Base-by-base conservation (phyloP, 2,329 filamentous ascomycete species). In the Dactylellina parvicollis region DNA sequence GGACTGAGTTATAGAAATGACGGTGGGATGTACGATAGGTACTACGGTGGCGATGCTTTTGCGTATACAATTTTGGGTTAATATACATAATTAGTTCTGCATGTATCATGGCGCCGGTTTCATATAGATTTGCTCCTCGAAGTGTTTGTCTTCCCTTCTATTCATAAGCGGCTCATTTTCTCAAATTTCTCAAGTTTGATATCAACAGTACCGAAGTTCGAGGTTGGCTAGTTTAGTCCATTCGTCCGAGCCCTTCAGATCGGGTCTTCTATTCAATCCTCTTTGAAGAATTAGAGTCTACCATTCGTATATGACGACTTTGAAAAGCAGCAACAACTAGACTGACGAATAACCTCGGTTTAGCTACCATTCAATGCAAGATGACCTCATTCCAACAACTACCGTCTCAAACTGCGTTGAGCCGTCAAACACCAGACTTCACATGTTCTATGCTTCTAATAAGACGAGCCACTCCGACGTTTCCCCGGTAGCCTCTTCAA, bases 361-460 rank as follows among this genome's bases (percentile, higher is more conserved):
- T 4, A 7, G 16, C 9, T 44, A 1, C 47, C 16, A 20, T 20
- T 14, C 10, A 18, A 7, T 22, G 49, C 49, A 38, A 20, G 32
- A 10, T 54, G 49, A 54, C 49, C 49, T 54, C 49, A 54, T 54
- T 54, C 16, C 49, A 38, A 54, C 16, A 54, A 36, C 5, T 14
- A 14, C 12, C 4, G 16, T n/a, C 34, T n/a, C 4, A 9, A n/a
- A 38, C 16, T 38, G 34, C 16, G 34, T 38, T 38, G 34, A 38
- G 12, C 34, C n/a, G n/a, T 38, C 16, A n/a, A 38, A 14, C 34
- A 14, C 30, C 30, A 14, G 34, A n/a, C 5, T 38, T 12, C 12
- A 12, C 12, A 14, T 3, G 4, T 14, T 3, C 12, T 14, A 38
- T 3, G 16, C 3, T 38, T 38, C 4, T 38, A 5, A 38, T 38